A percentile compares a stretch with the other conserved stretches of the same genome.
Conservation (phyloP, 1,284 basidiomycete genomes). For the Naganishia liquefaciens region DNA sequence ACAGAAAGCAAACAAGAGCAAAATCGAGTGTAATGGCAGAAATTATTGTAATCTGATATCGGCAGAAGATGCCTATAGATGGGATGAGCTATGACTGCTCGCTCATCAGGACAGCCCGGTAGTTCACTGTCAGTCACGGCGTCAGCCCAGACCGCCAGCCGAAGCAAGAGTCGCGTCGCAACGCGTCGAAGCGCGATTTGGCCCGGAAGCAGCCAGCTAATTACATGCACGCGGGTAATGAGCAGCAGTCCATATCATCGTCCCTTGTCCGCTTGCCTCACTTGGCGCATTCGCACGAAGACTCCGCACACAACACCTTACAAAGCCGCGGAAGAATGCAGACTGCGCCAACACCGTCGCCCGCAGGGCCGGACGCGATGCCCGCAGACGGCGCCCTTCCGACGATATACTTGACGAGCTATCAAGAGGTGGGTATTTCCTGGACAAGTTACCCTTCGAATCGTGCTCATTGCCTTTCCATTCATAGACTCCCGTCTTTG, state of each 20-base stretch:
- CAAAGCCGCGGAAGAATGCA: background rate
- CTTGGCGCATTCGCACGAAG: background rate
- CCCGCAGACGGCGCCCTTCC: slow-evolving; percentile 20
- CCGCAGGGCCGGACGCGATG: slow-evolving; percentile 4
- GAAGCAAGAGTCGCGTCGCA: background rate
- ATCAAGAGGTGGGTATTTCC: slow-evolving; percentile 47
- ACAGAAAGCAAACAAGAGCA: background rate
- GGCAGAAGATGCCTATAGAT: slow-evolving; percentile 2
- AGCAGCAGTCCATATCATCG: background rate
- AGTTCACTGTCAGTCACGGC: no score
- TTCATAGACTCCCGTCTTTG: slow-evolving; percentile 65
- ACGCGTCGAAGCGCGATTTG: no score
- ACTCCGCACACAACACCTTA: no score
- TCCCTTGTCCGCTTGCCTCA: background rate
- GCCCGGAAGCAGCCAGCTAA: no score
- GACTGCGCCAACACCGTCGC: slow-evolving; percentile 29
- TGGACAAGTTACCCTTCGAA: background rate
- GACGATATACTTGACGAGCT: slow-evolving; percentile 51
- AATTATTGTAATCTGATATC: background rate
- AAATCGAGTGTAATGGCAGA: no score
- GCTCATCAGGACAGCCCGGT: no score
- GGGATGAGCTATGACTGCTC: background rate
- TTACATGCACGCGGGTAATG: no score
- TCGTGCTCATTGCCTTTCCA: no score
- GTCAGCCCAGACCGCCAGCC: background rate